These are phyloP conservation scores for Boletus vinaceobasis DNA, from an alignment of 768 basidiomycete genomes.

Conservation along the genomic window DNA sequence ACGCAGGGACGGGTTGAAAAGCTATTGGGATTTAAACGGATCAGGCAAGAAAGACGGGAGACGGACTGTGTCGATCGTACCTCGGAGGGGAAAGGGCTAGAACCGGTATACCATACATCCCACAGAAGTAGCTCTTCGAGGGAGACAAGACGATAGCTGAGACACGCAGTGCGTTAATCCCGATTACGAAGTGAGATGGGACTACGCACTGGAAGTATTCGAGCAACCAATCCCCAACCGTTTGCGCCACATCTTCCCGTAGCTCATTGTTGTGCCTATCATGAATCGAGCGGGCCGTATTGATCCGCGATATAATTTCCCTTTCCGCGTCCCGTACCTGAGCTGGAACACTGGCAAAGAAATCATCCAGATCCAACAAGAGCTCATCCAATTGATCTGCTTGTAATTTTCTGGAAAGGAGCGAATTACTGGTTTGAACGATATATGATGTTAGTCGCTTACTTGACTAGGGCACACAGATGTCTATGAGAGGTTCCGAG, in stretches of 20 bases:
- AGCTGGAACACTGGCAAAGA: slow-evolving; percentile 35
- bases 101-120: slow-evolving; percentile 73
- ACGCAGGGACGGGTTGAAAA: slow-evolving; percentile 68
- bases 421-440: slow-evolving; percentile 13
- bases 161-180: background rate
- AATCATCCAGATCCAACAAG: slow-evolving; percentile 39
- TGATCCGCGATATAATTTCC: slow-evolving; percentile 26
- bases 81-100: slow-evolving; percentile 62
- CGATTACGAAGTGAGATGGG: background rate
- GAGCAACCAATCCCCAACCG: slow-evolving; percentile 48
- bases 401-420: slow-evolving; percentile 40
- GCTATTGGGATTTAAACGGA: slow-evolving; percentile 32
- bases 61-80: slow-evolving; percentile 33
- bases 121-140: slow-evolving; percentile 55
- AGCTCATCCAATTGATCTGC: slow-evolving; percentile 34
- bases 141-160: slow-evolving; percentile 42
- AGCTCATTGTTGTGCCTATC: slow-evolving; percentile 17
- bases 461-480: slow-evolving; percentile 50
- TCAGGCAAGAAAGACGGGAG: background rate
- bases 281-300: slow-evolving; percentile 17
- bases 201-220: slow-evolving; percentile 47
- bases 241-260: slow-evolving; percentile 21
- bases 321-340: slow-evolving; percentile 35
- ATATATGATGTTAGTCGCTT: slow-evolving; percentile 12
- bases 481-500: slow-evolving; percentile 42